A percentile compares a stretch with the other conserved stretches of the same genome.
These are phyloP conservation scores for Cordyceps farinosa DNA, from an alignment of 2,329 filamentous ascomycete genomes.

Conservation along the genomic window DNA sequence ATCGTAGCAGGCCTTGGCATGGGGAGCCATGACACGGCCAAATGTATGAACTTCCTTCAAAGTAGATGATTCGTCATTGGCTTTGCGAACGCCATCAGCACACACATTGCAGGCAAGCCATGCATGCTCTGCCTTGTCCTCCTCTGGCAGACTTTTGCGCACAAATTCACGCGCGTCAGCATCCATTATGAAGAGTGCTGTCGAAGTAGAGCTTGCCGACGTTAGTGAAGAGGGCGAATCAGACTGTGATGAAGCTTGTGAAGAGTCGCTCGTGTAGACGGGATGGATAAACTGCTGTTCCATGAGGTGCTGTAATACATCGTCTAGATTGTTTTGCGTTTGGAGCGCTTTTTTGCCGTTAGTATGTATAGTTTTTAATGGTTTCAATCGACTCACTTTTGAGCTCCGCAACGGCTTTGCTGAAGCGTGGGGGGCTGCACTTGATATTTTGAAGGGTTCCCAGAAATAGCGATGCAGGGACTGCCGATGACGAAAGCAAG, in stretches of 20 bases:
- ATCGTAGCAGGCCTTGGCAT: slow-evolving; percentile 27
- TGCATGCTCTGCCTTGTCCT: slow-evolving; percentile 23
- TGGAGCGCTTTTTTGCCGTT: slow-evolving; percentile 20
- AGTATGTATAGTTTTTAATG: background rate
- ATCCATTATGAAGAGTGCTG: slow-evolving; percentile 26
- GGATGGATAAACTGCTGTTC: slow-evolving; percentile 27
- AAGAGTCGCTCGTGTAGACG: slow-evolving; percentile 20
- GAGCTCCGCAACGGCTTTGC: slow-evolving; percentile 19
- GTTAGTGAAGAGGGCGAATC: slow-evolving; percentile 19
- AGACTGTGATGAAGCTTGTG: background rate
- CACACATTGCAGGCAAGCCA: slow-evolving; percentile 28
- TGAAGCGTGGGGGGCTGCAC: slow-evolving; percentile 20
- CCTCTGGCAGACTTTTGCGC: slow-evolving; percentile 22
- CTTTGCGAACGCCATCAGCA: slow-evolving; percentile 23
- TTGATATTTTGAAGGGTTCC: background rate
- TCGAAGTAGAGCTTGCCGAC: slow-evolving; percentile 20
- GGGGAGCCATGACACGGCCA: slow-evolving; percentile 26
- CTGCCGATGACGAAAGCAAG: slow-evolving; percentile 25
- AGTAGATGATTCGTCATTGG: slow-evolving; percentile 21
- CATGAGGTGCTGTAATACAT: slow-evolving; percentile 25
- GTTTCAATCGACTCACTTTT: slow-evolving; percentile 16
- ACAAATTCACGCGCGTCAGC: slow-evolving; percentile 23
- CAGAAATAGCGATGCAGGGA: slow-evolving; percentile 24
- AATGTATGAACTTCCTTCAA: slow-evolving; percentile 26
- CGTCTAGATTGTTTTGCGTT: slow-evolving; percentile 22